phyloP scores from a whole-genome alignment of 495 filamentous ascomycete species.

The Penicillium crystallinum region DNA sequence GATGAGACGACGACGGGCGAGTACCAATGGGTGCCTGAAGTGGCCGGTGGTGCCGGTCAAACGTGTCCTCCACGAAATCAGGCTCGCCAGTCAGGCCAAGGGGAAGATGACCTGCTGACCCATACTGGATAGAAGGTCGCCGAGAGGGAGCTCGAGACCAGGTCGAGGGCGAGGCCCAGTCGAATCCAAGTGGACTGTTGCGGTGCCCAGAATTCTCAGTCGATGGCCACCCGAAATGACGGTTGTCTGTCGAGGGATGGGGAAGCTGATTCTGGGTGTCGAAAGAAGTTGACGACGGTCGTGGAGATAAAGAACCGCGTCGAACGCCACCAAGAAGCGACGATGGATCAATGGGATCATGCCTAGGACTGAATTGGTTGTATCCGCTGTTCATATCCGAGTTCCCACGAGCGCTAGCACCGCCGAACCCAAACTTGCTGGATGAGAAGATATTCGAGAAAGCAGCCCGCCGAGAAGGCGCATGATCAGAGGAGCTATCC shows the following conservation, averaged over 20 bases:
- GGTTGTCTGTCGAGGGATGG: slow-evolving; percentile 74
- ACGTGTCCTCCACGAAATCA: slow-evolving; percentile 40
- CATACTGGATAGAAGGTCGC: slow-evolving; percentile 52
- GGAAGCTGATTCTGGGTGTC: slow-evolving; percentile 61
- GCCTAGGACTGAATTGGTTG: slow-evolving; percentile 57
- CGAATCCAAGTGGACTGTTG: slow-evolving; percentile 50
- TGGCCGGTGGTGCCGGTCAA: slow-evolving; percentile 41
- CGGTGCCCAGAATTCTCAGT: slow-evolving; percentile 47
- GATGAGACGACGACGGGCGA: slow-evolving; percentile 49
- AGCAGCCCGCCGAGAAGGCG: slow-evolving; percentile 39
- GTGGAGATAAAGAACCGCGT: slow-evolving; percentile 62
- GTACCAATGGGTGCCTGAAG: slow-evolving; percentile 53
- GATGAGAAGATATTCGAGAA: slow-evolving; percentile 45
- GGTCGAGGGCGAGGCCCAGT: slow-evolving; percentile 51
- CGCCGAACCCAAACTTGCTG: slow-evolving; percentile 38
- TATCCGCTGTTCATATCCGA: slow-evolving; percentile 46
- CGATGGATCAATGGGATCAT: slow-evolving; percentile 53
- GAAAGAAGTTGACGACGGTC: slow-evolving; percentile 73
- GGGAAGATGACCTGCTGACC: slow-evolving; percentile 51
- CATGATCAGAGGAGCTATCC: slow-evolving; percentile 43
- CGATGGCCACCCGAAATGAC: slow-evolving; percentile 60
- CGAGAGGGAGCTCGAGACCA: slow-evolving; percentile 56
- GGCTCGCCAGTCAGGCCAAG: slow-evolving; percentile 44
- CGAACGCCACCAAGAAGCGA: slow-evolving; percentile 48
- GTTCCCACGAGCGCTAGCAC: slow-evolving; percentile 38